Percentiles rank a stretch among this genome's conserved stretches.
Conservation (phyloP, 352 stramenopile species). For the Phytophthora sp. region DNA sequence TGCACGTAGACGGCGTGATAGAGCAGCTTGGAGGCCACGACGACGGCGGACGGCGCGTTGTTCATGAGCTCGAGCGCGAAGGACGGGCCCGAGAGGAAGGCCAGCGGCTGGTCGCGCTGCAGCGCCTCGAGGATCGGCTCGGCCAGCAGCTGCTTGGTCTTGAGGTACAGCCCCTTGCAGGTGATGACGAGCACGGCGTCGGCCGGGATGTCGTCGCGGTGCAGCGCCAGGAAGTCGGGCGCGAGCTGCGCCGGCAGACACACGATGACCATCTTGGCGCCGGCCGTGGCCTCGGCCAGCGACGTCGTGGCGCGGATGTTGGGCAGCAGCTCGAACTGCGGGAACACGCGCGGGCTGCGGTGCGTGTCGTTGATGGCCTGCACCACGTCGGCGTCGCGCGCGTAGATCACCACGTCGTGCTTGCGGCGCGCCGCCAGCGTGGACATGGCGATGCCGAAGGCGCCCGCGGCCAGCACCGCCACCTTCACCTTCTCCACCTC, state of each 20-base stretch:
- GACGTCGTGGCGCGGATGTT: slow-evolving; percentile 91
- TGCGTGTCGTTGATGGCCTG: slow-evolving; percentile 93
- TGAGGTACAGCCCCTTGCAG: slow-evolving; percentile 96
- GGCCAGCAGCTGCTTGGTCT: slow-evolving; percentile 95
- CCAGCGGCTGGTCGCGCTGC: slow-evolving; percentile 92
- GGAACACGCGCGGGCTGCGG: slow-evolving; percentile 92
- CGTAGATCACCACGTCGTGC: slow-evolving; percentile 93
- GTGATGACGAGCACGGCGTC: slow-evolving; percentile 94
- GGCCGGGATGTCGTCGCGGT: slow-evolving; percentile 88
- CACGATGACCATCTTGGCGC: slow-evolving; percentile 95
- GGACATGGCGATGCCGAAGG: slow-evolving; percentile 96
- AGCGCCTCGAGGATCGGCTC: slow-evolving; percentile 94
- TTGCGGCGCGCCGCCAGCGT: slow-evolving; percentile 91
- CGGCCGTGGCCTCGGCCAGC: slow-evolving; percentile 81
- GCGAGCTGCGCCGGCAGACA: slow-evolving; percentile 96
- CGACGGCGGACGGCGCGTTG: slow-evolving; percentile 94
- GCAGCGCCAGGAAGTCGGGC: slow-evolving; percentile 87
- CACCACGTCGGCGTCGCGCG: slow-evolving; percentile 77
- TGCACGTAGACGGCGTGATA: slow-evolving; percentile 89
- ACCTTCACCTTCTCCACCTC: slow-evolving; percentile 85
- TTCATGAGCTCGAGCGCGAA: slow-evolving; percentile 98
- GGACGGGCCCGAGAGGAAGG: slow-evolving; percentile 94
- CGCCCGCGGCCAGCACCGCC: slow-evolving; percentile 92
- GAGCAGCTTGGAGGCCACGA: slow-evolving; percentile 96
- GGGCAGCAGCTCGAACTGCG: slow-evolving; percentile 83